Evolutionary conservation across 2,329 filamentous ascomycete species (phyloP), one percentile per base, ranked within the genome.

Genomic region (Hymenoscyphus scutula): DNA sequence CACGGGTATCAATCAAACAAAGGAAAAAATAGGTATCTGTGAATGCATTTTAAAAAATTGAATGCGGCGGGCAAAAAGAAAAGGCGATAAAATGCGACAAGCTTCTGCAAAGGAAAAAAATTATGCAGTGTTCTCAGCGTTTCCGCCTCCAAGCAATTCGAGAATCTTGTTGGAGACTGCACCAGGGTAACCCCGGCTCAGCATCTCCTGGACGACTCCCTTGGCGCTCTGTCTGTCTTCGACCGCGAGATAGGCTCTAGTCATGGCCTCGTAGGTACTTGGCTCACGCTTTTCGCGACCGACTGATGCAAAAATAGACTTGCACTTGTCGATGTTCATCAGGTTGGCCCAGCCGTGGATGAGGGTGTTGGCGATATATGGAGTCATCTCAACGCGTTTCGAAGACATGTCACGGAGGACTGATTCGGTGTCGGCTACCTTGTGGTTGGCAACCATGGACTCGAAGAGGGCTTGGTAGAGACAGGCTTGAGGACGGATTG

Each of bases 251-350:
- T 89, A 97, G 0, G 95, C 95, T 54, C 95, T 85, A 5, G 93
- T 97, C 95, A 99, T 99, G 48, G 94, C 93, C 79, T 99, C 95
- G 76, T 99, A 99, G 4, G 95, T 99, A 80, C 92, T 97, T 3
- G 95, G 95, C 80, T 99, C 95, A 62, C 95, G 88, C 78, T 89
- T 92, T 60, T 87, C 84, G 30, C 86, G 83, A 8, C 88, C 85
- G 3, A 99, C 88, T n/a, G 84, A 82, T 63, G 90, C 84, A 74
- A 96, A 99, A 65, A 97, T 87, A 27, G 83, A 79, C 73, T 88
- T 86, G 19, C 92, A 91, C 76, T 92, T 93, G 64, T 80, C 77
- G 53, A 98, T 90, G 67, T 96, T 84, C 77, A 89, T 89, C 75
- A 90, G 90, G 15, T 89, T 84, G 25, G 94, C 91, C 94, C 95